Evolutionary conservation across 352 stramenopile genomes (phyloP), one percentile per base, ranked within the genome.

Genomic region (Pythium dissimile): DNA sequence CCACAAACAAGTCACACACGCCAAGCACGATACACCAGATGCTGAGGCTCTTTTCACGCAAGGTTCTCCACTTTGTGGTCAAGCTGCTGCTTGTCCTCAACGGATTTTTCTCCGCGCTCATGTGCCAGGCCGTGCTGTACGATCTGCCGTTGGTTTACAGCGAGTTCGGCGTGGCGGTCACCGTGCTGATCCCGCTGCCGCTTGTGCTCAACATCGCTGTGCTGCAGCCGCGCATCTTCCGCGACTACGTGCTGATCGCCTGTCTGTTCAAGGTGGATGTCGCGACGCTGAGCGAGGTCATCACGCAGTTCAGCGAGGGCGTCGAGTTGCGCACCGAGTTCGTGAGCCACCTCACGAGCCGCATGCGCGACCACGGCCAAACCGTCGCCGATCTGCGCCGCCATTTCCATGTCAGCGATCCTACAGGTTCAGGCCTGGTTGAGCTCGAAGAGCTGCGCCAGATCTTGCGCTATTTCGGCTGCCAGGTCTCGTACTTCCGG

Each of bases 401-500:
- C 16, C 31, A 47, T 6, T 57, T 68, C 32, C 16, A 35, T n/a
- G 47, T 18, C 11, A 42, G 21, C 23, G 62, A 69, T 43, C 43
- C 42, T 5, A 18, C 16, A 8, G 35, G 31, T 20, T 48, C 32
- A 7, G 62, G 62, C 1, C 30, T 44, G 6, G 10, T 69, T 7
- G 49, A 64, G 13, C 20, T 62, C 5, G 55, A 69, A 16, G 42
- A 69, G 13, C 23, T 69, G 21, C 55, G 62, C 7, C 41, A 51
- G 13, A 38, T 64, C 2, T 32, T 69, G 37, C 48, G 26, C 15
- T 16, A 52, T 2, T 62, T 64, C 28, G 62, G 62, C 11, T 62
- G 26, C 34, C 46, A 64, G 28, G 24, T 69, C 18, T 69, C 61
- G 39, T 69, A 45, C 54, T 69, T 61, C 34, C 54, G 61, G 18